phyloP scores from a whole-genome alignment of 495 filamentous ascomycete genomes.

The Penicillium fimorum region DNA sequence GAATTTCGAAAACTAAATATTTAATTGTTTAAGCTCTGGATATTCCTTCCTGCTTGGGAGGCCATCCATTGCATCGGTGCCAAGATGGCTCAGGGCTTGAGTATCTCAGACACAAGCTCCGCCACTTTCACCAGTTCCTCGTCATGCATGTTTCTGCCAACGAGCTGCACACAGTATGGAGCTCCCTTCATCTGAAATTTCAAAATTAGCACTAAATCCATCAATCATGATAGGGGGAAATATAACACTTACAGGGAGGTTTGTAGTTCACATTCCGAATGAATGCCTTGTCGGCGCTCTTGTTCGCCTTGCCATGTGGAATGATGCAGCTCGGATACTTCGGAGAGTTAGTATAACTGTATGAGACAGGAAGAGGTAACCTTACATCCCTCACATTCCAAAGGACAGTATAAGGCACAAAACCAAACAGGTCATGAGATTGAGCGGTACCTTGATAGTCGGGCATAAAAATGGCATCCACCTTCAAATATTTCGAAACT shows the following conservation, averaged over 20 bases:
- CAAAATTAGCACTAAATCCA: not conserved
- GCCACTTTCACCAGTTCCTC: constrained; percentile 15
- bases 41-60: not conserved
- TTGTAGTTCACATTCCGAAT: constrained; percentile 20
- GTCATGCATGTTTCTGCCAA: constrained; percentile 17
- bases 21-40: too few relatives aligned
- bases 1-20: not conserved
- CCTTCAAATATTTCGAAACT: constrained; percentile 14
- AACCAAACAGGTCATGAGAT: constrained; percentile 16
- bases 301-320: constrained; percentile 18
- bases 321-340: constrained; percentile 24
- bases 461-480: constrained; percentile 22
- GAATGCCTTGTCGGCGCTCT: constrained; percentile 14
- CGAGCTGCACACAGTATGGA: constrained; percentile 20
- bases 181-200: constrained; percentile 17
- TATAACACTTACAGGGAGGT: constrained; percentile 15
- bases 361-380: not conserved
- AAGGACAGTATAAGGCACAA: constrained; percentile 18
- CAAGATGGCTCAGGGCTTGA: not conserved
- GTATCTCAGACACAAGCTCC: not conserved
- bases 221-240: not conserved
- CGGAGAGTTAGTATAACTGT: not conserved
- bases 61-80: not conserved
- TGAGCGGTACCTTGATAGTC: constrained; percentile 21
- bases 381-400: constrained; percentile 23